Evolutionary conservation across 768 basidiomycete species (phyloP).

Genomic region (Lactifluus subvellereus): DNA sequence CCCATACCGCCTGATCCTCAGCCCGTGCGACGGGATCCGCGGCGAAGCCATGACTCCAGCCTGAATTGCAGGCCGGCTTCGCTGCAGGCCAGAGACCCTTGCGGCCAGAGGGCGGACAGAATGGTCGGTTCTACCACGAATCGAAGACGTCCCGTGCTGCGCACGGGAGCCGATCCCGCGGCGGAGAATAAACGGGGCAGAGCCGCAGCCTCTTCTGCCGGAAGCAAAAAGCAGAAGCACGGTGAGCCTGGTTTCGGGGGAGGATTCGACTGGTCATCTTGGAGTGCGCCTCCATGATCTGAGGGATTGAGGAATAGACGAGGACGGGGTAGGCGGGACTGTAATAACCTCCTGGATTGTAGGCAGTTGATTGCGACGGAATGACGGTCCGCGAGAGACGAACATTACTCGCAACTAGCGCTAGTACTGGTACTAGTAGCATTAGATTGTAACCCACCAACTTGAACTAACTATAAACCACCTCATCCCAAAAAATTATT

Average conservation of each 20-base stretch:
- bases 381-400: background rate
- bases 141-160: background rate
- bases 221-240: constrained; percentile 3
- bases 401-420: background rate
- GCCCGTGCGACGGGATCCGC: background rate
- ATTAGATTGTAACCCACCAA: background rate
- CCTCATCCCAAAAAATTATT: background rate
- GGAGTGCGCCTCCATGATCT: background rate
- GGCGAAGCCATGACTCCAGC: background rate
- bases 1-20: constrained; percentile 6
- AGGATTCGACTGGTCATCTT: constrained; percentile 6
- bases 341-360: too few species aligned
- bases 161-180: background rate
- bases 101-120: constrained; percentile 2
- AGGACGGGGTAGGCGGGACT: background rate
- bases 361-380: background rate
- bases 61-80: background rate
- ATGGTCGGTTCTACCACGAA: background rate
- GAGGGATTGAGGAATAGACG: background rate
- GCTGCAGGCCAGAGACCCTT: background rate
- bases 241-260: background rate
- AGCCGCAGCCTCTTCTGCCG: background rate
- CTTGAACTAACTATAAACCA: too few species aligned
- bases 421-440: background rate
- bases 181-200: constrained; percentile 3